A percentile compares a stretch with the other conserved stretches of the same genome.
Conservation (phyloP, 1,284 basidiomycete genomes). For the Malassezia furfur region DNA sequence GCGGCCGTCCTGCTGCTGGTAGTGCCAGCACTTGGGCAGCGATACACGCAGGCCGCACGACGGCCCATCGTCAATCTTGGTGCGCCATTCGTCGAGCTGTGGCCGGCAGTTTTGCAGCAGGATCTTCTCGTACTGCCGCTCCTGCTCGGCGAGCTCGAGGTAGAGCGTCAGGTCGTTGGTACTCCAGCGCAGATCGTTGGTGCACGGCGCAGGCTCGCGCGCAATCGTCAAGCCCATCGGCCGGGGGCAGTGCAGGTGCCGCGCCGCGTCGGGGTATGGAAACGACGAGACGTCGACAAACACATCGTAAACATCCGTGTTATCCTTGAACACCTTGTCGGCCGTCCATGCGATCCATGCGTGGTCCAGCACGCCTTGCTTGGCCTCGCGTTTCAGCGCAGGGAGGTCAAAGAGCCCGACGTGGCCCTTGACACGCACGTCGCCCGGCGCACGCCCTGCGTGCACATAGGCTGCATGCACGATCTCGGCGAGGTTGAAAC, state of each 20-base stretch:
- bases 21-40: not conserved
- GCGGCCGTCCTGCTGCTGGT: conserved; percentile 11
- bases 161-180: conserved; percentile 10
- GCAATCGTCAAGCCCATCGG: conserved; percentile 4
- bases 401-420: conserved; percentile 8
- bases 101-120: conserved; percentile 1
- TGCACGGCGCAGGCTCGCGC: not conserved
- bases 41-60: conserved; percentile 1
- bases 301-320: conserved; percentile 2
- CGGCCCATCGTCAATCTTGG: not conserved
- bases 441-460: conserved; percentile 2
- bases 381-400: not conserved
- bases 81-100: conserved; percentile 8
- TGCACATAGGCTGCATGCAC: conserved; percentile 14
- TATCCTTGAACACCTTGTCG: conserved; percentile 11
- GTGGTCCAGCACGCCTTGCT: not conserved
- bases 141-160: conserved; percentile 14
- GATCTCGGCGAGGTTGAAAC: conserved; percentile 14
- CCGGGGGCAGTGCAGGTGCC: not conserved
- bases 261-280: not conserved
- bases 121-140: conserved; percentile 6
- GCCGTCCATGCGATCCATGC: conserved; percentile 18
- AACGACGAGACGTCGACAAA: conserved; percentile 13
- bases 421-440: conserved; percentile 9
- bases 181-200: conserved; percentile 1